phyloP scores from a whole-genome alignment of 257 asterid species.

The Solanum ahanhuiri region DNA sequence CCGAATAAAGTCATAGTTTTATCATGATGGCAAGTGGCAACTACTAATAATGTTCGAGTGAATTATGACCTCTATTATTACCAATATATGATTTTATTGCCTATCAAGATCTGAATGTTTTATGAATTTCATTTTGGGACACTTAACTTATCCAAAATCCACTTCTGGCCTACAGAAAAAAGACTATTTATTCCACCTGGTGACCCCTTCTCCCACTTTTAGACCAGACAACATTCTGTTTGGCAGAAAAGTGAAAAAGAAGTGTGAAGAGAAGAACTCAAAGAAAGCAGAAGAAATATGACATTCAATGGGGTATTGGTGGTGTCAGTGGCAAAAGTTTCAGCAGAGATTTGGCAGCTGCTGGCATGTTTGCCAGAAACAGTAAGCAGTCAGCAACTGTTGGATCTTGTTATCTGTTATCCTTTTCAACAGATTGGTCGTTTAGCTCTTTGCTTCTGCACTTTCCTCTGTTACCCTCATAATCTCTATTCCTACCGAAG shows the following conservation, averaged over 20 bases:
- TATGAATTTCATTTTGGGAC: neutral
- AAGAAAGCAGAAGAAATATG: slow-evolving; percentile 1
- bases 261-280: neutral
- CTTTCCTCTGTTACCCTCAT: slow-evolving; percentile 14
- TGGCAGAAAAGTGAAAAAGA: neutral
- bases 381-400: slow-evolving; percentile 17
- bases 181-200: neutral
- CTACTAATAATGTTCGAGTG: neutral
- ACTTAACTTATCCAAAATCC: neutral
- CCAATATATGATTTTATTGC: neutral
- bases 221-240: neutral
- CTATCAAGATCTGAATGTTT: neutral
- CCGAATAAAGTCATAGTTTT: neutral
- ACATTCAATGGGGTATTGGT: slow-evolving; percentile 14
- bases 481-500: neutral
- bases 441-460: slow-evolving; percentile 16
- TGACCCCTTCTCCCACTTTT: neutral
- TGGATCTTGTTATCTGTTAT: slow-evolving; percentile 22
- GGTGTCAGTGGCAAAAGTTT: slow-evolving; percentile 17
- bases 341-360: slow-evolving; percentile 19
- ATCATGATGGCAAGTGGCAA: neutral
- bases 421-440: slow-evolving; percentile 27
- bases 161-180: neutral
- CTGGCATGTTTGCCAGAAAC: slow-evolving; percentile 16
- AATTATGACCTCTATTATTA: neutral